These are phyloP conservation scores for Aspergillus ellipticus DNA, from an alignment of 495 filamentous ascomycete species.

Conservation along the genomic window DNA sequence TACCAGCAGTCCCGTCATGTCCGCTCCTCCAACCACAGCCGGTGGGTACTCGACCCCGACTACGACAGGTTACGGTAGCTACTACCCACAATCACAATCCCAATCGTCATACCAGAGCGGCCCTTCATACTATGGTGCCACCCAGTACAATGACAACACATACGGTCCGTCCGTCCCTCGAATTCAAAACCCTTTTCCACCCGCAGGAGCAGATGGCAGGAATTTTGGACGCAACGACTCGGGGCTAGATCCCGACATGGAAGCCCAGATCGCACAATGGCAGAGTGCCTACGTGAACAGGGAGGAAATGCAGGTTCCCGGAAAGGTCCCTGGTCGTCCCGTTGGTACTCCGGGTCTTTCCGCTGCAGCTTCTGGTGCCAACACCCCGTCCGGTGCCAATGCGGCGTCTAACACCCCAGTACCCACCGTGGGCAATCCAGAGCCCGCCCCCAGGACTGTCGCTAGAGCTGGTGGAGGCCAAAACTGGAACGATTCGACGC, in stretches of 20 bases:
- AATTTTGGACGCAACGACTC: slow-evolving; percentile 43
- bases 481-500: slow-evolving; percentile 78
- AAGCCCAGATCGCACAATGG: slow-evolving; percentile 94
- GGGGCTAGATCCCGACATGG: slow-evolving; percentile 76
- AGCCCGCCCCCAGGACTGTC: slow-evolving; percentile 64
- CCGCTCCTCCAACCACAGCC: slow-evolving; percentile 39
- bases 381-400: slow-evolving; percentile 39
- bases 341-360: slow-evolving; percentile 13
- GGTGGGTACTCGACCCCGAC: slow-evolving; percentile 39
- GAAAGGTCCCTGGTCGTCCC: slow-evolving; percentile 21
- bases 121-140: slow-evolving; percentile 47
- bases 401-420: slow-evolving; percentile 22
- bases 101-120: slow-evolving; percentile 42
- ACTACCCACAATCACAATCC: slow-evolving; percentile 34
- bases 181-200: slow-evolving; percentile 83
- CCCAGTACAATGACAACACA: slow-evolving; percentile 48
- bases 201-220: slow-evolving; percentile 46
- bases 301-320: slow-evolving; percentile 36
- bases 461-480: slow-evolving; percentile 83
- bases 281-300: slow-evolving; percentile 80
- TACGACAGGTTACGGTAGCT: slow-evolving; percentile 30
- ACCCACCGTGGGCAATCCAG: slow-evolving; percentile 40
- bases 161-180: slow-evolving; percentile 61
- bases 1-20: slow-evolving; percentile 39
- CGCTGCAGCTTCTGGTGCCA: slow-evolving; percentile 37